A percentile compares a stretch with the other conserved stretches of the same genome.
phyloP scores from a whole-genome alignment of 108 stramenopile genomes.

The Skeletonema menzelii region DNA sequence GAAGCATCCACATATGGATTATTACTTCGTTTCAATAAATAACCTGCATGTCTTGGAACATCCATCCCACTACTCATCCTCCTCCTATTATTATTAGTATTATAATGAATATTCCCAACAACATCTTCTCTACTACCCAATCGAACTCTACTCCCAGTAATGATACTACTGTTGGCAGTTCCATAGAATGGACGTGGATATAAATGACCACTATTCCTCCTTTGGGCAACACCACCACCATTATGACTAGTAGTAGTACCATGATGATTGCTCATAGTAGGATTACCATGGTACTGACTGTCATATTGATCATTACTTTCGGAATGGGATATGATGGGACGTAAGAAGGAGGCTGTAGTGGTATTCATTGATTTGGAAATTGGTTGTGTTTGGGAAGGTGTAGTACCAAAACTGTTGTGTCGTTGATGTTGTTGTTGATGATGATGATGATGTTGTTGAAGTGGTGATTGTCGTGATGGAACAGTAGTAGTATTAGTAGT shows the following conservation, averaged over 20 bases:
- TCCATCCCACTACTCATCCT: not conserved
- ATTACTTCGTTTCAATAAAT: conserved; percentile 41
- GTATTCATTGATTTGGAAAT: conserved; percentile 21
- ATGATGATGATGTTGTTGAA: not conserved
- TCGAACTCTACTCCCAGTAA: not conserved
- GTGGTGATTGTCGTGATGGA: not conserved
- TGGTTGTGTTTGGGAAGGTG: not conserved
- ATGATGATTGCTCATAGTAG: not conserved
- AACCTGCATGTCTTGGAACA: conserved; percentile 31
- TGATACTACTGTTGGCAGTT: too few species aligned
- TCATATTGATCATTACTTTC: conserved; percentile 2
- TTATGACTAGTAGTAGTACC: not conserved
- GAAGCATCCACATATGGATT: conserved; percentile 14
- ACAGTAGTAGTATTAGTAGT: too few species aligned
- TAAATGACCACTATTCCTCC: too few species aligned
- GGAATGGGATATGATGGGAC: not conserved
- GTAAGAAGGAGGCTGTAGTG: not conserved
- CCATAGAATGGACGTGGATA: too few species aligned
- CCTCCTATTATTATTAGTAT: not conserved
- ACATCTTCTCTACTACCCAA: not conserved
- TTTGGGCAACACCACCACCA: too few species aligned
- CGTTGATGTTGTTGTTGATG: not conserved
- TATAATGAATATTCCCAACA: too few species aligned
- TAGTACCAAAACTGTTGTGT: not conserved
- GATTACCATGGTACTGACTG: not conserved